Evolutionary conservation across 441 rosid species (phyloP), one percentile per base, ranked within the genome.

Genomic region (Populus hybrid): DNA sequence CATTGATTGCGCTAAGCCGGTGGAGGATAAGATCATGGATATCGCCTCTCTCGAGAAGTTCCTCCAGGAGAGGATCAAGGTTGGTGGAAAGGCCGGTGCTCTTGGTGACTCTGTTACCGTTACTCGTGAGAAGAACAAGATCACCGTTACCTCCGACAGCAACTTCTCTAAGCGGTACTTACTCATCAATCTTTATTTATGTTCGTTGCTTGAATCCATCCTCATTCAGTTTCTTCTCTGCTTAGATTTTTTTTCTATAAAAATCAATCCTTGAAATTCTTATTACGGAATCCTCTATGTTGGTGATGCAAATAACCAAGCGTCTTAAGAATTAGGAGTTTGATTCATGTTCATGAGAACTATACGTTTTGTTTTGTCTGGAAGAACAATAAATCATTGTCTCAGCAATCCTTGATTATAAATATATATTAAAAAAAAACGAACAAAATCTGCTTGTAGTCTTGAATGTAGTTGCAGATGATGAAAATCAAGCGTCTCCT

Each of bases 11-110:
- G 81, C 88, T 63, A 94, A 94, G 91, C 97, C 98, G 18, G 96
- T 91, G 64, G 98, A 92, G 76, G 98, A 94, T 69, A 93, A 88
- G 86, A 92, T 94, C 81, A 91, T 94, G 96, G 98, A 92, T 82
- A 87, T 94, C 36, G 94, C 97, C 40, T 91, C 98, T 12, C 84
- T 94, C 4, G 98, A 94, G 79, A 94, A 92, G 89, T 94, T 92
- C 79, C 94, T 94, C 36, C 98, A 93, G 86, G 95, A 92, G 81
- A 82, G 94, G 76, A 92, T 94, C 83, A 94, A 92, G 87, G 95
- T 91, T 45, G 93, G 91, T 23, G 95, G 94, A 71, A 94, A 94
- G 83, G 90, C 95, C 0, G 98, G 94, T 45, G 93, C 95, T 64
- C 93, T 94, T n/a, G 94, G 94, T 6, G 95, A 92, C 71, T 66